These are phyloP conservation scores for Penicillium macrosclerotiorum DNA, from an alignment of 495 filamentous ascomycete genomes.

Conservation along the genomic window DNA sequence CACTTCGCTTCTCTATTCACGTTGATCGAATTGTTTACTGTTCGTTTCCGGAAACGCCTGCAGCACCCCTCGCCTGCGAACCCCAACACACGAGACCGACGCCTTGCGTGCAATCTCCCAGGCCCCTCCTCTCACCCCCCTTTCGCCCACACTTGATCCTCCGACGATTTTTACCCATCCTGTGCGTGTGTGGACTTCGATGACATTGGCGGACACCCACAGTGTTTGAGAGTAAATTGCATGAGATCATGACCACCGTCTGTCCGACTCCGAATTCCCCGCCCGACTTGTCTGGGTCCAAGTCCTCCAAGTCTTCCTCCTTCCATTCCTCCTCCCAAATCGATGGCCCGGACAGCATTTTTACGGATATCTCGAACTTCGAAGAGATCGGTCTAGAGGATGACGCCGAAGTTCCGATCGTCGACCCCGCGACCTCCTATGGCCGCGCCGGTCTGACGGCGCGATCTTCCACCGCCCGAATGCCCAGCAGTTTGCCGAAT, in stretches of 20 bases:
- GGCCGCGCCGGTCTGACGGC: conserved; percentile 26
- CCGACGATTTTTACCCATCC: conserved; percentile 13
- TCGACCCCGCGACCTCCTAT: conserved; percentile 28
- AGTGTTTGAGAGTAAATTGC: conserved; percentile 11
- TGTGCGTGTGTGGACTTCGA: conserved; percentile 2
- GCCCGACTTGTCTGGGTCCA: conserved; percentile 79
- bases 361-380: conserved; percentile 75
- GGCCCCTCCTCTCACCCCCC: conserved; percentile 10
- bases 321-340: conserved; percentile 70
- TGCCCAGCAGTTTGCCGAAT: conserved; percentile 31
- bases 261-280: conserved; percentile 67
- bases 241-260: conserved; percentile 62
- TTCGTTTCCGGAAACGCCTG: conserved; percentile 4
- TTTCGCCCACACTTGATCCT: conserved; percentile 14
- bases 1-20: conserved; percentile 21
- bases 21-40: conserved; percentile 23
- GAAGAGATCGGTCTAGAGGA: conserved; percentile 92
- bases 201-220: conserved; percentile 12
- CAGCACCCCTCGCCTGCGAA: conserved; percentile 5
- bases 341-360: conserved; percentile 62
- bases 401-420: conserved; percentile 40
- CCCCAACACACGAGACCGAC: conserved; percentile 6
- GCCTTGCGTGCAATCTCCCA: conserved; percentile 21
- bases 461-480: conserved; percentile 32
- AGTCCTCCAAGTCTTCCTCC: conserved; percentile 89